Base-by-base conservation (phyloP, 225 moss, liverwort and hornwort genomes). In the Rhytidiadelphus loreus region DNA sequence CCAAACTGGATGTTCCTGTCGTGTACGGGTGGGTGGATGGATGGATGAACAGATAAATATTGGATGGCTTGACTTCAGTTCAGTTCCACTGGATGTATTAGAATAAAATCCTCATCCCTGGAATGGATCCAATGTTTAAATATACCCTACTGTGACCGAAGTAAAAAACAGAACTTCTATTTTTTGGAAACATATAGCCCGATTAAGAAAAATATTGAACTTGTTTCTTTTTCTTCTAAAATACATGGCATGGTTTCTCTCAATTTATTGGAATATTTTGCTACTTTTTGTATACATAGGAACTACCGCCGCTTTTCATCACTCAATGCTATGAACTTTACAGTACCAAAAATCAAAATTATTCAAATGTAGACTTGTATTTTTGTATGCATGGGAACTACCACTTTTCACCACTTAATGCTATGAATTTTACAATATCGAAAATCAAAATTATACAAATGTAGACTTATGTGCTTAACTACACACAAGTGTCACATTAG, bases 361-460 rank as follows among this genome's bases (percentile, higher is more conserved):
- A n/a, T n/a, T n/a, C n/a, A n/a, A n/a, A n/a, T n/a, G n/a, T n/a
- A n/a, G n/a, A n/a, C n/a, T n/a, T n/a, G n/a, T n/a, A n/a, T 48
- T 50, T 8, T 8, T 32, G 33, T 14, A 3, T 50, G 35, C 0
- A 12, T 52, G 11, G 50, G 50, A 50, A 50, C 50, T 46, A 32
- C 20, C 15, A 46, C 48, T 74, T 74, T 7, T 74, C 7, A 20
- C 30, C 30, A 48, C 20, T 26, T 32, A 7, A 15, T 48, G 32
- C 32, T 32, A 19, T 48, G 7, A 32, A 19, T 32, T 29, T 30
- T 74, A 19, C 5, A 19, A 0, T 11, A 48, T 3, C 0, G 0
- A 48, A 11, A 44, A 16, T 43, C 9, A 73, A 73, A 50, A 50
- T 50, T 33, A 13, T 52, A 8, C 14, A 74, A 44, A 43, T 41